A percentile compares a stretch with the other conserved stretches of the same genome.
These are phyloP conservation scores for Aquilaria sinensis DNA, from an alignment of 345 rosid species.

Conservation along the genomic window DNA sequence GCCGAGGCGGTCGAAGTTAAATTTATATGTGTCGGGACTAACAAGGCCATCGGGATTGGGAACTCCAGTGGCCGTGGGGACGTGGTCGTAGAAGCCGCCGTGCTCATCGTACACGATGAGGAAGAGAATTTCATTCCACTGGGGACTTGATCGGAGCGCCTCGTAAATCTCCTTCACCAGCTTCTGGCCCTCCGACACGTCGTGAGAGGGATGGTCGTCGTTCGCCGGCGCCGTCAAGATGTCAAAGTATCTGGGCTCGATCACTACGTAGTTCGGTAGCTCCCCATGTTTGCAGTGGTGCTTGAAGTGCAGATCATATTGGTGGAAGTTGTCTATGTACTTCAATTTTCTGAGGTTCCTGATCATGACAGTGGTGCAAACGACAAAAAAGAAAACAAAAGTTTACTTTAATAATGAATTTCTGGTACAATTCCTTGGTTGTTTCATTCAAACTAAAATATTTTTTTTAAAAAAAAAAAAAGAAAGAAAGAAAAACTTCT, in stretches of 20 bases:
- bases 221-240: constrained; percentile 50
- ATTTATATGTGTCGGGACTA: constrained; percentile 55
- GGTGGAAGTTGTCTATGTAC: constrained; percentile 65
- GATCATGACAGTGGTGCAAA: background rate
- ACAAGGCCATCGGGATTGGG: constrained; percentile 76
- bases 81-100: constrained; percentile 93
- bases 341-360: constrained; percentile 78
- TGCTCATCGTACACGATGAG: constrained; percentile 70
- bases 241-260: constrained; percentile 72
- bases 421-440: too few species aligned
- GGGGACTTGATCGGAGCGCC: constrained; percentile 74
- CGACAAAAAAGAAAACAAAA: too few species aligned
- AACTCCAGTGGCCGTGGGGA: constrained; percentile 60
- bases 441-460: too few species aligned
- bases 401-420: too few species aligned
- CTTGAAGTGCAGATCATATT: constrained; percentile 58
- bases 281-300: constrained; percentile 63
- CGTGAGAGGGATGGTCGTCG: constrained; percentile 86
- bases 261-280: constrained; percentile 80
- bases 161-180: constrained; percentile 78
- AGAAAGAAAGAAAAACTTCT: background rate
- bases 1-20: constrained; percentile 78
- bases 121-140: constrained; percentile 72
- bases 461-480: background rate
- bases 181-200: constrained; percentile 68